Base-by-base conservation (phyloP, 2,329 filamentous ascomycete species). In the Hymenoscyphus albidus region DNA sequence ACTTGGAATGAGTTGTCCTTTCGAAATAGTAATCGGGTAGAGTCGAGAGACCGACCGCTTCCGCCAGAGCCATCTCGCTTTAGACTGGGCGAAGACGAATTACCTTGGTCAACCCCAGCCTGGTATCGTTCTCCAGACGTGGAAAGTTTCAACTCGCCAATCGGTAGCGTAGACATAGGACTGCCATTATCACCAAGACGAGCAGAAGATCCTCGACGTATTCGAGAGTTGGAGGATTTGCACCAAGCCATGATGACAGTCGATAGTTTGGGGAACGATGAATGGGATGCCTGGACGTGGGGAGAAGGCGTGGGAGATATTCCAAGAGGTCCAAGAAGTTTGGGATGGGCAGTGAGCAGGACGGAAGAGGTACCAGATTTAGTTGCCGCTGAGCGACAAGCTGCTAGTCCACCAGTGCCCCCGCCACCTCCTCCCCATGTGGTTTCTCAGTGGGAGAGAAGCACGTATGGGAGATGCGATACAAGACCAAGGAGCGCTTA, bases 211-310 rank as follows among this genome's bases (percentile, higher is more conserved):
- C 71, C 73, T 22, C 69, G 70, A 42, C 63, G 71, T 14, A 69
- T 71, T 18, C 65, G 68, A 55, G 72, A 75, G 12, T 40, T 75
- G 54, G 72, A 70, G 57, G 64, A 69, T 14, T 61, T 75, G 44
- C 72, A 74, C 39, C 71, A 71, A 54, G 73, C 73, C 7, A 74
- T 75, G 73, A 74, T 75, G 73, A 74, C 73, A 7, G 72, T 75
- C 32, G 73, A 73, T 65, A 74, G 69, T 62, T 58, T 74, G 27
- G 59, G 64, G 27, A 22, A 71, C 38, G 71, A 74, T 62, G 68
- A 64, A 51, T 73, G 71, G 72, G 70, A 74, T 51, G 42, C 69
- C 12, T 71, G 68, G 69, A 70, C 64, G 57, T 51, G n/a, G n/a
- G 71, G 69, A 70, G 70, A 71, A 18, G 71, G 68, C 58, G 64